Evolutionary conservation across 2,329 filamentous ascomycete species (phyloP), one percentile per base, ranked within the genome.

Genomic region (Cladosporium sp.): DNA sequence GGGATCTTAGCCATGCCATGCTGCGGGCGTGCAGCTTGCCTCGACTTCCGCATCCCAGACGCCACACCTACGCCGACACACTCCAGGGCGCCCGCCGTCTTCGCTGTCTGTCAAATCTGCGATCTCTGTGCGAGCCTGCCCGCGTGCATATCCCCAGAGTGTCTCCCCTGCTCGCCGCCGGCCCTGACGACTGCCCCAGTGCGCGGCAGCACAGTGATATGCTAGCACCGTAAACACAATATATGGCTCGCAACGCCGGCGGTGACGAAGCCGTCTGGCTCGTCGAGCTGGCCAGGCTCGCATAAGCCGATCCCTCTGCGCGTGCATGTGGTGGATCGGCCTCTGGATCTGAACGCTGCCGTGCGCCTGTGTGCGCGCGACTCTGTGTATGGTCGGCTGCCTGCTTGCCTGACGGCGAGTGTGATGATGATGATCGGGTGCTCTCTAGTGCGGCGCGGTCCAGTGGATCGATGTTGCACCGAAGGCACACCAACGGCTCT

Each of bases 391-490:
- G 45, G 7, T 17, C 51, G n/a, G 51, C 38, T 17, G 39, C 22
- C 30, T 34, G 30, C 30, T 34, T 34, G 30, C 30, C 54, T 34
- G 25, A 39, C 28, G 30, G 19, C 30, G 28, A 30, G 43, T 25
- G 54, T 47, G 54, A 49, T 38, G 42, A 49, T 38, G 42, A 49
- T 38, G 42, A 42, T 56, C 54, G 43, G 54, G 19, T 34, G 45
- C 22, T 28, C 54, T 56, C 54, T 56, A 56, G 54, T 49, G 54
- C 54, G 54, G 42, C 54, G 54, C 42, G 37, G 42, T 42, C 42
- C 54, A 49, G 54, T 56, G 54, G 54, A 34, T 49, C 54, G 47
- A 49, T 56, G 54, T 56, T 56, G 54, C 54, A 56, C 54, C 54
- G 54, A 49, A 45, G 36, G n/a, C 49, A 51, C 40, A 43, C 51